Evolutionary conservation across 768 basidiomycete species (phyloP).

Genomic region (Tulasnella sp.): DNA sequence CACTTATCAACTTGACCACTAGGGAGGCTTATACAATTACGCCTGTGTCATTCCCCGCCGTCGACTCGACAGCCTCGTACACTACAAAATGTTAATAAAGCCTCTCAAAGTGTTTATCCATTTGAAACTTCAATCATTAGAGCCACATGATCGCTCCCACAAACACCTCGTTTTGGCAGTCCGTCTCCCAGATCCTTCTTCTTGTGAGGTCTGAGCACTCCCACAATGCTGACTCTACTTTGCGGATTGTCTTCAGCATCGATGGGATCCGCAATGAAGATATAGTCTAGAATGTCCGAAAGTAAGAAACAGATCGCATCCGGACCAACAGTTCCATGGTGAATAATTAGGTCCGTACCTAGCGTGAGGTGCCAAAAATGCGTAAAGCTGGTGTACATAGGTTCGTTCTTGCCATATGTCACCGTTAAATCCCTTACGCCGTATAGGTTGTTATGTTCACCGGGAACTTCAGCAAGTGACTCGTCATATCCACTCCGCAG

Average conservation of each 20-base stretch:
- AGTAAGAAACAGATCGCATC: no score
- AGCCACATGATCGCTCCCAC: conserved; percentile 81
- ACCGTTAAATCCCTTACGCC: conserved; percentile 35
- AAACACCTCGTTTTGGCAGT: conserved; percentile 66
- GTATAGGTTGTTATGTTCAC: conserved; percentile 29
- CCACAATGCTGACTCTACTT: conserved; percentile 28
- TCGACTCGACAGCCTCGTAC: no score
- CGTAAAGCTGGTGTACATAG: conserved; percentile 82
- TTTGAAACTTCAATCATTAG: conserved; percentile 52
- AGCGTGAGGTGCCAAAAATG: conserved; percentile 76
- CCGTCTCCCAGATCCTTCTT: conserved; percentile 54
- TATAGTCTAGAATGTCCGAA: conserved; percentile 55
- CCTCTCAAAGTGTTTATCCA: no score
- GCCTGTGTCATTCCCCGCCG: no score
- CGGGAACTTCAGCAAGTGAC: conserved; percentile 28
- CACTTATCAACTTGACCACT: no score
- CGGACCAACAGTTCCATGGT: no score
- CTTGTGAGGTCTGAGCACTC: conserved; percentile 52
- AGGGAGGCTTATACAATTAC: no score
- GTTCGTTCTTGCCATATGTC: conserved; percentile 44
- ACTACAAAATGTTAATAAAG: no score
- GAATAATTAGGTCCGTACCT: conserved; percentile 34
- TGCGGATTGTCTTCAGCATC: conserved; percentile 20
- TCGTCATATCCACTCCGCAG: conserved; percentile 61
- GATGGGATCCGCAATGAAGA: conserved; percentile 57